Percentiles rank a stretch among this genome's conserved stretches.
Evolutionary conservation across 1,284 basidiomycete species (phyloP).

Genomic region (Waitea zeae): DNA sequence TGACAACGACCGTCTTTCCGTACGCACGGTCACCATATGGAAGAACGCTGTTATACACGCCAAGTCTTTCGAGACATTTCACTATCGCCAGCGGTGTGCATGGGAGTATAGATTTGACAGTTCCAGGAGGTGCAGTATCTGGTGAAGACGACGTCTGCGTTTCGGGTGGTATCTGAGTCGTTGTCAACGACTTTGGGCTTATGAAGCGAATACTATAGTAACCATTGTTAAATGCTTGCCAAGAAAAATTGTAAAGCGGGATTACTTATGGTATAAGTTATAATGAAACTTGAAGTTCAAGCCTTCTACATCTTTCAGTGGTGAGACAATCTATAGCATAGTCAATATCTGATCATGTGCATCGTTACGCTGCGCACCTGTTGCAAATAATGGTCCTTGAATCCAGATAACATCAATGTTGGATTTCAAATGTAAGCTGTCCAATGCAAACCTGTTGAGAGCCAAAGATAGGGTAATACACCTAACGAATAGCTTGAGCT

Average conservation of each 20-base stretch:
- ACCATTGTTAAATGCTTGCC: too few species aligned
- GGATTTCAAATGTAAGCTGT: conserved; percentile 7
- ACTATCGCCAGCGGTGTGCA: conserved; percentile 95
- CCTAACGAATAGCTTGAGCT: conserved; percentile 23
- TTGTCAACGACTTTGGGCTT: conserved; percentile 41
- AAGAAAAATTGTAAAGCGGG: conserved; percentile 4
- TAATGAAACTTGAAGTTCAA: conserved; percentile 93
- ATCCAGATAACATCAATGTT: too few species aligned
- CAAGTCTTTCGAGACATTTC: conserved; percentile 81
- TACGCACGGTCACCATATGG: conserved; percentile 92
- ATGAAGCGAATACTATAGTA: conserved; percentile 56
- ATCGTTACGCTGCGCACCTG: conserved; percentile 30
- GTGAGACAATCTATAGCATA: conserved; percentile 63
- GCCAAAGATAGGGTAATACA: conserved; percentile 89
- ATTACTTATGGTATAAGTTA: conserved; percentile 92
- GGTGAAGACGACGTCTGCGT: conserved; percentile 20
- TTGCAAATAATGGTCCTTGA: conserved; percentile 90
- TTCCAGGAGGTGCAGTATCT: conserved; percentile 60
- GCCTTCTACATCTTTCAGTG: conserved; percentile 95
- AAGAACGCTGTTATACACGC: conserved; percentile 85
- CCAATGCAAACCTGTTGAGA: conserved; percentile 48
- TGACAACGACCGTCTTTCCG: conserved; percentile 85
- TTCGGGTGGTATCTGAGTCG: conserved; percentile 22
- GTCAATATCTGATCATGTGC: neutral
- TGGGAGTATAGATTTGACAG: conserved; percentile 87